Evolutionary conservation across 164 flowering plant genomes (phyloP), one percentile per base, ranked within the genome.

Genomic region (Aristolochia californica): DNA sequence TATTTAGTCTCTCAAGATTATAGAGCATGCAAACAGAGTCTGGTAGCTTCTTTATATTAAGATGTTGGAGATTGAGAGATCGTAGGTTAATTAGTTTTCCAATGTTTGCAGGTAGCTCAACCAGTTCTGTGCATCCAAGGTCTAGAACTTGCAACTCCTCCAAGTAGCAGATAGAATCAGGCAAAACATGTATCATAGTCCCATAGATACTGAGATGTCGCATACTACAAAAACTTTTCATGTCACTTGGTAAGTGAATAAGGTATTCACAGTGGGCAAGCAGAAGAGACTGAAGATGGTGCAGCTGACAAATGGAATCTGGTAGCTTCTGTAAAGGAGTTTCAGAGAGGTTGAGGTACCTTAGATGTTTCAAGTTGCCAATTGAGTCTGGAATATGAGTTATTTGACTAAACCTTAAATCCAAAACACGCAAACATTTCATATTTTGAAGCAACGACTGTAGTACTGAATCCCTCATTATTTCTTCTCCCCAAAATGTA

Each of bases 341-440:
- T 11, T 24, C 2, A 12, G 51, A 53, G 21, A 61, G 38, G 20
- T 53, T 40, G 27, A 61, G 58, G 48, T 44, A 53, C 15, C 57
- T 53, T 22, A 61, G 27, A 27, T 53, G 58, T 25, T 43, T 61
- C 51, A 53, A 61, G 5, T 27, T 27, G 16, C 25, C 26, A 13
- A 59, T 12, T 4, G n/a, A 48, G 27, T 17, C 8, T 5, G 62
- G n/a, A 4, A 53, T n/a, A 7, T 27, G 18, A 23, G 34, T 23
- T 53, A 53, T 13, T 23, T 30, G 13, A 58, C 16, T 18, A 0
- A 9, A 0, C 0, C 22, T 13, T 10, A 55, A 30, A 12, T 61
- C 14, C 18, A 53, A 18, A 13, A 44, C 45, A 2, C 50, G 57
- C 15, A 45, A 43, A 5, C 48, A 2, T 13, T 20, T 18, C 15